Percentiles rank a stretch among this genome's conserved stretches.
phyloP scores from a whole-genome alignment of 2,329 filamentous ascomycete genomes.

The Fusarium equiseti region DNA sequence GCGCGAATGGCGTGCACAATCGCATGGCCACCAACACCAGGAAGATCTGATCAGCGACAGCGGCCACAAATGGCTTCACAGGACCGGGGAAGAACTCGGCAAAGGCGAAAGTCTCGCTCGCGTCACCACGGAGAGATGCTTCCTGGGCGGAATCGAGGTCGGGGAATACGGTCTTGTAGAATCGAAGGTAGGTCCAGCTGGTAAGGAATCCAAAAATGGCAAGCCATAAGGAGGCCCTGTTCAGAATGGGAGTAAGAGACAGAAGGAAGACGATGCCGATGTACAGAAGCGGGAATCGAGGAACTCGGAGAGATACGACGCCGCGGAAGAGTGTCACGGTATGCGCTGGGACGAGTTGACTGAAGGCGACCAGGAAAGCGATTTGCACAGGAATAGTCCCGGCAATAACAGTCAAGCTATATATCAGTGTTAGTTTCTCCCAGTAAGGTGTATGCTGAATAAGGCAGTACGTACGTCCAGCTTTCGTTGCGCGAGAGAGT shows the following conservation, averaged over 20 bases:
- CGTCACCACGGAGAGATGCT: conserved; percentile 81
- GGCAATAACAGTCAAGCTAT: conserved; percentile 82
- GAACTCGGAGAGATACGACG: conserved; percentile 87
- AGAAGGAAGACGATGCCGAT: conserved; percentile 78
- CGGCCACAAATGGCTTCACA: conserved; percentile 80
- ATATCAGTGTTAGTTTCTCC: conserved; percentile 13
- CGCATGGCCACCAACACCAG: conserved; percentile 78
- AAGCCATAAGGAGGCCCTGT: conserved; percentile 82
- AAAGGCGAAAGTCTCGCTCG: conserved; percentile 96
- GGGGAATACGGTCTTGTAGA: conserved; percentile 84
- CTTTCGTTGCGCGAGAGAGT: conserved; percentile 73
- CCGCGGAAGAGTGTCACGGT: conserved; percentile 94
- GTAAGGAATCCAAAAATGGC: conserved; percentile 84
- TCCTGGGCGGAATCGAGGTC: conserved; percentile 74
- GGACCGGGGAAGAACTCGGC: conserved; percentile 93
- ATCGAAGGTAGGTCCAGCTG: conserved; percentile 95
- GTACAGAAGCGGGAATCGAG: conserved; percentile 77
- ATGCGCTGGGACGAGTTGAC: conserved; percentile 96
- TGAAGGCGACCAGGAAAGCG: conserved; percentile 95
- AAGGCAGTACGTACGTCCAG: conserved; percentile 72
- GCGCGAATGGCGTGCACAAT: conserved; percentile 87
- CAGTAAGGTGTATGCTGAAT: not conserved
- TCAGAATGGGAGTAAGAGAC: conserved; percentile 67
- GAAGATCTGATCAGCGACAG: conserved; percentile 77
- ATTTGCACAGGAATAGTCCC: conserved; percentile 92